Evolutionary conservation across 2,329 filamentous ascomycete species (phyloP).

Genomic region (Fusarium incarnatum): DNA sequence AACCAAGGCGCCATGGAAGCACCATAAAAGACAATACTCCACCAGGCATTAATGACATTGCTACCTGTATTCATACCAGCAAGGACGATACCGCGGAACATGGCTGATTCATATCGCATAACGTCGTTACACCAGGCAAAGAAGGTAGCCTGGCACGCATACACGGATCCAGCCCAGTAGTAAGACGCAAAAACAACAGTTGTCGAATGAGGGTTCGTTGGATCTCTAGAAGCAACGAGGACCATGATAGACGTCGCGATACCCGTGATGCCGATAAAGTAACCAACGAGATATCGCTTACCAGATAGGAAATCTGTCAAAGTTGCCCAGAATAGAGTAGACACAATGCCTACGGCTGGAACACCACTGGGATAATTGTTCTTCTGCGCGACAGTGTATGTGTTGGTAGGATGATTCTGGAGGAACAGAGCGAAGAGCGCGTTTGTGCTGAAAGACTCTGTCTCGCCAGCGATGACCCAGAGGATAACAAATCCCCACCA

Average conservation of each 20-base stretch:
- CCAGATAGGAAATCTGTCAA: slow-evolving; percentile 73
- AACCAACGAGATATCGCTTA: slow-evolving; percentile 73
- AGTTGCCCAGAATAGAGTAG: slow-evolving; percentile 76
- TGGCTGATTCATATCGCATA: slow-evolving; percentile 71
- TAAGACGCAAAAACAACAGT: slow-evolving; percentile 72
- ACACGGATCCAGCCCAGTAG: slow-evolving; percentile 76
- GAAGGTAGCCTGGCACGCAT: slow-evolving; percentile 79
- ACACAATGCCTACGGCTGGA: slow-evolving; percentile 66
- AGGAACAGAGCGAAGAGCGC: slow-evolving; percentile 65
- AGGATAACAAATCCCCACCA: slow-evolving; percentile 75
- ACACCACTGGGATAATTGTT: slow-evolving; percentile 70
- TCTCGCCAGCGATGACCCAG: slow-evolving; percentile 78
- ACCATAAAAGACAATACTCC: slow-evolving; percentile 77
- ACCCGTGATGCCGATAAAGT: slow-evolving; percentile 74
- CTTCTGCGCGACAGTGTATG: slow-evolving; percentile 61
- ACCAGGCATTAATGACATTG: slow-evolving; percentile 78
- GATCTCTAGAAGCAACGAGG: slow-evolving; percentile 61
- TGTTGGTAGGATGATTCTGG: slow-evolving; percentile 58
- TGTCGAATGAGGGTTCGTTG: slow-evolving; percentile 56
- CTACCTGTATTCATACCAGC: slow-evolving; percentile 78
- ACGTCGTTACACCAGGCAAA: slow-evolving; percentile 82
- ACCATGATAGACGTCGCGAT: slow-evolving; percentile 72
- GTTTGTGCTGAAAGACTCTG: slow-evolving; percentile 77
- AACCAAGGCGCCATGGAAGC: slow-evolving; percentile 75
- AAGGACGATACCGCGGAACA: slow-evolving; percentile 73